Evolutionary conservation across 495 filamentous ascomycete genomes (phyloP).

Genomic region (Lasiosphaeria hispida): DNA sequence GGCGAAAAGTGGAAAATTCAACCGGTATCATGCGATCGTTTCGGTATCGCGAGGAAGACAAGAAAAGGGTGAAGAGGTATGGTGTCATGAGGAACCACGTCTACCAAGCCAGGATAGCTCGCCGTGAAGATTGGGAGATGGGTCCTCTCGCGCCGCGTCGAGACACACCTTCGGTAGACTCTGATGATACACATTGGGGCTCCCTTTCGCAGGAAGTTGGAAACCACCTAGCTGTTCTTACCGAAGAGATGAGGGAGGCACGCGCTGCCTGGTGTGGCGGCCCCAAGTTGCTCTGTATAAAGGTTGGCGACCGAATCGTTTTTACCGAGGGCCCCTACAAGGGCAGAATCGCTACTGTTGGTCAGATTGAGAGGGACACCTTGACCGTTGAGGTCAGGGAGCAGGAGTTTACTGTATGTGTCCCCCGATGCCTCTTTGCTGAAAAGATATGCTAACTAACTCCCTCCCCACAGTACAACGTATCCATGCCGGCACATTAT

Average conservation of each 20-base stretch:
- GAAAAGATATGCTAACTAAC: conserved; percentile 3
- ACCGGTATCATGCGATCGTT: conserved; percentile 23
- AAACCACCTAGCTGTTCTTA: conserved; percentile 18
- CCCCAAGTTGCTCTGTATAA: conserved; percentile 61
- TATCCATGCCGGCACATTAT: conserved; percentile 54
- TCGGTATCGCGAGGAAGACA: conserved; percentile 24
- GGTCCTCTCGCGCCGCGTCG: conserved; percentile 73
- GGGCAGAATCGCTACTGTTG: conserved; percentile 74
- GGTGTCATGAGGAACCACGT: conserved; percentile 21
- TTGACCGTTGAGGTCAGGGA: conserved; percentile 58
- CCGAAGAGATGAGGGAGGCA: conserved; percentile 22
- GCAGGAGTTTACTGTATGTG: conserved; percentile 66
- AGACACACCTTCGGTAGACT: conserved; percentile 55
- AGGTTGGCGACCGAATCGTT: conserved; percentile 71
- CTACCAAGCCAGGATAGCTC: conserved; percentile 28
- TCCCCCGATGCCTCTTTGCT: neutral
- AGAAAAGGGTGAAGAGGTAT: conserved; percentile 30
- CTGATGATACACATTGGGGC: conserved; percentile 28
- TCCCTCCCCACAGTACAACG: conserved; percentile 49
- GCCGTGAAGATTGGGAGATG: conserved; percentile 68
- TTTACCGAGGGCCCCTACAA: conserved; percentile 71
- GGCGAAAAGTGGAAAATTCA: conserved; percentile 44
- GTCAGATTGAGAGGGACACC: conserved; percentile 51
- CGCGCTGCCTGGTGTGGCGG: conserved; percentile 49
- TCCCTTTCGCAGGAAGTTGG: conserved; percentile 25